A percentile compares a stretch with the other conserved stretches of the same genome.
phyloP scores from a whole-genome alignment of 2,329 filamentous ascomycete species.

The Trichoderma atroviride region DNA sequence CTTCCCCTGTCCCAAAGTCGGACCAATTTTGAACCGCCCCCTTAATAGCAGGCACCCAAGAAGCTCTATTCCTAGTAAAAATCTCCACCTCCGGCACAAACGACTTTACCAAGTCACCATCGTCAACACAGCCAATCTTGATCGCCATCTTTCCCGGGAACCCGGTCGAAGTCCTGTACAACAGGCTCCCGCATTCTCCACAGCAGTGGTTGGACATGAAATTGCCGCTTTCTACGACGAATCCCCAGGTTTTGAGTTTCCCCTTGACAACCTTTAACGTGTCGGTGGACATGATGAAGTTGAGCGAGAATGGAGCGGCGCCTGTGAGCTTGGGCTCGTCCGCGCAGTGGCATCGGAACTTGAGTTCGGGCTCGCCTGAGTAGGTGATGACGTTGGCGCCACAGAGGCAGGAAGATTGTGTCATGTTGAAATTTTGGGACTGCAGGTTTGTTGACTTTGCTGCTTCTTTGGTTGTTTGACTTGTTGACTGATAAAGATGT shows the following conservation, averaged over 20 bases:
- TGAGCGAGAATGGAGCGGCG: conserved; percentile 10
- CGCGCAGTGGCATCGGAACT: conserved; percentile 9
- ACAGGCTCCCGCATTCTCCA: background rate
- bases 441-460: background rate
- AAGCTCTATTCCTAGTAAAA: conserved; percentile 1
- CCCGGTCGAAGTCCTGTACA: conserved; percentile 13
- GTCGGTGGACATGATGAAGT: conserved; percentile 15
- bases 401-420: conserved; percentile 10
- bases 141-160: conserved; percentile 14
- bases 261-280: background rate
- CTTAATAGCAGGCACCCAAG: background rate
- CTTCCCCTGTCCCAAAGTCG: background rate
- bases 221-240: conserved; percentile 4
- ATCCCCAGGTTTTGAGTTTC: background rate
- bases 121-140: conserved; percentile 12
- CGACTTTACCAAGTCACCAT: background rate
- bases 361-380: background rate
- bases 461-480: background rate
- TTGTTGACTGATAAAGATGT: background rate
- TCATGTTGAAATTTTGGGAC: background rate
- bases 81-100: conserved; percentile 16
- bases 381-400: conserved; percentile 15
- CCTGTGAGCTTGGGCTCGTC: conserved; percentile 12
- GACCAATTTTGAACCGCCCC: conserved; percentile 9
- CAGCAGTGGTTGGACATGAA: conserved; percentile 16